Percentiles rank a stretch among this genome's conserved stretches.
These are phyloP conservation scores for Trichoderma sp. DNA, from an alignment of 2,329 filamentous ascomycete species.

Conservation along the genomic window DNA sequence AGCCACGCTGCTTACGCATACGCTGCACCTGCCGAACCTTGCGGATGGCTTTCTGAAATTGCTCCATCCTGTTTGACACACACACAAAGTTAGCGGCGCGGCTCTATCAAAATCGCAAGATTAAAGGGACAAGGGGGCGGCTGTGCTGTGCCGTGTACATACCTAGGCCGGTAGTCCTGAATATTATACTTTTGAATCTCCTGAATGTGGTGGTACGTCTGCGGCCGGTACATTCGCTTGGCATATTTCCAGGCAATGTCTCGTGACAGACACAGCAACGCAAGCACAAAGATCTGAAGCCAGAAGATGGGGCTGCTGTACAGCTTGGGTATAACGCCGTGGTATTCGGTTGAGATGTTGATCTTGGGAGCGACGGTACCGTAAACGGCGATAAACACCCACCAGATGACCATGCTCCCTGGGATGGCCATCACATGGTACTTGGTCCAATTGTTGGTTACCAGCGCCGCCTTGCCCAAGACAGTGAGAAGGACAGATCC, in stretches of 20 bases:
- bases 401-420: constrained; percentile 87
- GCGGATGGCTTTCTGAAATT: constrained; percentile 98
- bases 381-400: constrained; percentile 84
- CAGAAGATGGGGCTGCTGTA: constrained; percentile 85
- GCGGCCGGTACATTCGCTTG: constrained; percentile 94
- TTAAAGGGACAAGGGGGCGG: not conserved
- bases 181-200: constrained; percentile 99
- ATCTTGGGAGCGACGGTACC: constrained; percentile 80
- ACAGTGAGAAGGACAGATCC: constrained; percentile 91
- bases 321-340: constrained; percentile 75
- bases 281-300: constrained; percentile 79
- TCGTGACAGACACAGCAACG: constrained; percentile 75
- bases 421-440: constrained; percentile 95
- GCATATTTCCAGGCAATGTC: constrained; percentile 97
- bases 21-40: constrained; percentile 97
- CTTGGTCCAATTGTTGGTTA: constrained; percentile 98
- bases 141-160: constrained; percentile 34
- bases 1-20: constrained; percentile 98
- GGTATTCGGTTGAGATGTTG: constrained; percentile 77
- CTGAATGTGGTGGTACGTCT: constrained; percentile 96
- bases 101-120: not conserved
- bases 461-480: constrained; percentile 87
- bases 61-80: constrained; percentile 72
- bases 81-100: constrained; percentile 18
- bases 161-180: constrained; percentile 95